These are phyloP conservation scores for Grigorovia transvaalensis DNA, from an alignment of 805 yeast species.

Conservation along the genomic window DNA sequence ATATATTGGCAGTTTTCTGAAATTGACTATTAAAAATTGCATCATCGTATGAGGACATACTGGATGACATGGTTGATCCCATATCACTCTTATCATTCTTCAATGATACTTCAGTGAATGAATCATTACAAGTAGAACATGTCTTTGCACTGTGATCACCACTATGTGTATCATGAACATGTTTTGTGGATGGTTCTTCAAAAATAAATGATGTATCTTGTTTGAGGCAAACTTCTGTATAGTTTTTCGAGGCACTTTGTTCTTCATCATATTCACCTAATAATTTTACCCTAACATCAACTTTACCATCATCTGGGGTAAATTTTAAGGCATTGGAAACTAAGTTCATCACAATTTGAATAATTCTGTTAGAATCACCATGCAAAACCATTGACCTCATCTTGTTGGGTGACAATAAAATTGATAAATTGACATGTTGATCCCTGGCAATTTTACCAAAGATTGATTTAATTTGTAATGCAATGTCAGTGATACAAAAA, in stretches of 20 bases:
- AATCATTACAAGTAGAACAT: background rate
- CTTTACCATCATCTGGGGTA: constrained; percentile 82
- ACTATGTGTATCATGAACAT: constrained; percentile 1
- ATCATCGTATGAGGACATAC: constrained; percentile 33
- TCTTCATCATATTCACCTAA: constrained; percentile 61
- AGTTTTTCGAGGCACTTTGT: constrained; percentile 34
- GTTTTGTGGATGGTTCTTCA: background rate
- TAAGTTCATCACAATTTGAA: constrained; percentile 86
- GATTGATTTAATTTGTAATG: constrained; percentile 74
- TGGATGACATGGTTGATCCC: constrained; percentile 13
- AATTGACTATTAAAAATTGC: constrained; percentile 36
- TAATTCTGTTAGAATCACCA: constrained; percentile 85
- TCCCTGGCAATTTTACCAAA: constrained; percentile 72
- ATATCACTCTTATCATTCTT: background rate
- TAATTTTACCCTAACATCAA: constrained; percentile 51
- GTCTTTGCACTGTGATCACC: background rate
- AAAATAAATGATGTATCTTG: constrained; percentile 13
- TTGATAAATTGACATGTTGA: constrained; percentile 58
- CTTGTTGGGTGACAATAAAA: constrained; percentile 52
- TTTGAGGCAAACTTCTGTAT: constrained; percentile 38
- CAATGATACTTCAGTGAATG: background rate
- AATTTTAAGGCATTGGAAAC: constrained; percentile 87
- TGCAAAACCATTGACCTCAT: constrained; percentile 54
- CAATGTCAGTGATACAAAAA: constrained; percentile 70
- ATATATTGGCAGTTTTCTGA: constrained; percentile 19